Evolutionary conservation across 129 eudicot genomes (phyloP), one percentile per base, ranked within the genome.

Genomic region (Pseudognaphalium luteoalbum): DNA sequence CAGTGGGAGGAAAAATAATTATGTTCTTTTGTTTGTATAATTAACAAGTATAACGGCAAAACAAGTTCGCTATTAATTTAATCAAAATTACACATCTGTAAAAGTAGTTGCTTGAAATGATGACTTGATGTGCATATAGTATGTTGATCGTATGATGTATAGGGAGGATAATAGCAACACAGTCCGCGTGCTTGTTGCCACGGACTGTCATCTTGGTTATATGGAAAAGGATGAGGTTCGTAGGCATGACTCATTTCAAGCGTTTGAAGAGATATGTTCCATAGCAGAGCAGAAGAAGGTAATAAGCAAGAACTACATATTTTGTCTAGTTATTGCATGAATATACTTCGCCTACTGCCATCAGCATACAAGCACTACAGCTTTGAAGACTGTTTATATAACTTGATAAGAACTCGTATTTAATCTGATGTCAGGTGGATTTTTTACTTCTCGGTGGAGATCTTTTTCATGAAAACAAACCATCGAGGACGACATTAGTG

Each of bases 171-270:
- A 15, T 10, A 84, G 90, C 72, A 73, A 84, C 77, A 86, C 96
- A 52, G 84, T 94, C 58, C 93, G 99, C 17, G 73, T 94, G 65
- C 96, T 95, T 68, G 83, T 95, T 50, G 99, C 99, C 14, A 95
- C 99, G 12, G 99, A 95, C 74, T 95, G 99, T 77, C 99, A 95
- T 75, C 81, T 95, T 67, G 99, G 99, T 16, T 95, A 95, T 77
- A 89, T 95, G 97, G 97, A 95, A 84, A 95, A 91, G 78, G 97
- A 95, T 58, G 99, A 95, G 81, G 85, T 95, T 70, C 88, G 99
- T 1, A 81, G 99, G 85, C 97, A 95, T 62, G 99, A 95, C 78
- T 91, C 99, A 5, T 95, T 95, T 75, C 86, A 86, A 82, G 91
- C 99, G 33, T 95, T 95, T 86, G 99, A 95, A 76, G 99, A 95